Evolutionary conservation across 2,329 filamentous ascomycete genomes (phyloP).

Genomic region (Proliferodiscus dingleyae): DNA sequence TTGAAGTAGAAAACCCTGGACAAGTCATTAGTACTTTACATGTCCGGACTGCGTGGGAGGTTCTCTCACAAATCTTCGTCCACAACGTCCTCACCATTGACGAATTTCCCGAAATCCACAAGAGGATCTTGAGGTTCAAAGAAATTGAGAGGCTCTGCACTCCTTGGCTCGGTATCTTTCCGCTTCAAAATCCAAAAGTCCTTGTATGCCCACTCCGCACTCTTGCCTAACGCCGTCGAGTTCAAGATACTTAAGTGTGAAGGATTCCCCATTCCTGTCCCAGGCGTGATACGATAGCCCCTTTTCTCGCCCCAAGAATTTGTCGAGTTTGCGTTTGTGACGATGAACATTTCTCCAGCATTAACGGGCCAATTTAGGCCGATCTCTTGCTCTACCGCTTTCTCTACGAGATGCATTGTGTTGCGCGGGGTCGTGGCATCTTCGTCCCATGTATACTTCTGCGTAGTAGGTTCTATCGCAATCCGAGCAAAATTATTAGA

Average conservation of each 20-base stretch:
- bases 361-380: conserved; percentile 44
- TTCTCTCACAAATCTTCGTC: conserved; percentile 35
- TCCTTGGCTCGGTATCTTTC: conserved; percentile 48
- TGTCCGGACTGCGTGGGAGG: background rate
- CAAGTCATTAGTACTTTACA: conserved; percentile 16
- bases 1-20: conserved; percentile 47
- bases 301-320: conserved; percentile 48
- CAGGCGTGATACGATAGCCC: conserved; percentile 46
- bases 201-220: conserved; percentile 44
- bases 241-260: conserved; percentile 45
- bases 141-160: conserved; percentile 42
- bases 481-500: conserved; percentile 39
- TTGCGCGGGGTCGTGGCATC: conserved; percentile 38
- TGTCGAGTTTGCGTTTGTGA: conserved; percentile 45
- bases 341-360: conserved; percentile 40
- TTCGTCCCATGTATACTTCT: conserved; percentile 44
- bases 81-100: conserved; percentile 38
- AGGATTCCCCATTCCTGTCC: conserved; percentile 30
- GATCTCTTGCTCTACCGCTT: conserved; percentile 39
- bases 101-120: conserved; percentile 46
- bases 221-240: conserved; percentile 41
- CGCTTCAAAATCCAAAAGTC: conserved; percentile 47
- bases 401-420: conserved; percentile 46
- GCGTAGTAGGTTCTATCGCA: conserved; percentile 24
- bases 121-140: conserved; percentile 43